Evolutionary conservation across 192 early-diverging fungal species (phyloP).

Genomic region (Coemansia sp.): DNA sequence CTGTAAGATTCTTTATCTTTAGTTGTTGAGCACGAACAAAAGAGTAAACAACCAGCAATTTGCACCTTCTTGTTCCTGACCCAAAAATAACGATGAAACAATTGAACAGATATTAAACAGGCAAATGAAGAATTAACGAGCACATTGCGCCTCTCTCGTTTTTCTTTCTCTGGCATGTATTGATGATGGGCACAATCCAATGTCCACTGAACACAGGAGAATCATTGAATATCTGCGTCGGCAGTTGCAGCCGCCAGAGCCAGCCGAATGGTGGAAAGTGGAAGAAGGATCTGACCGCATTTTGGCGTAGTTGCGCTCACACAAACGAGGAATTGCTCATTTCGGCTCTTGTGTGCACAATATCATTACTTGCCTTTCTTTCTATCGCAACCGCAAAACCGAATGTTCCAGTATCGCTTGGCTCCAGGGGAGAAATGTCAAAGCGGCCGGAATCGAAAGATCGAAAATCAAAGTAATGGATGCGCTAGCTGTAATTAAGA

Average conservation of each 20-base stretch:
- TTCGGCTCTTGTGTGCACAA: neutral
- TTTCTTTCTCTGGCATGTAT: neutral
- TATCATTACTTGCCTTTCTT: neutral
- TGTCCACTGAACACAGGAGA: neutral
- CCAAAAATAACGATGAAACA: neutral
- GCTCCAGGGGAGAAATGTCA: neutral
- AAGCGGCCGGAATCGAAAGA: conserved; percentile 3
- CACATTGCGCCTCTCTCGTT: neutral
- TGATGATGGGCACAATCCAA: no score
- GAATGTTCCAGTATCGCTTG: neutral
- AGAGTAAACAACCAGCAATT: no score
- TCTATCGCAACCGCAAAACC: neutral
- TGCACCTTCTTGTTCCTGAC: neutral
- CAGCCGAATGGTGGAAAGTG: no score
- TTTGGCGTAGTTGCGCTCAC: neutral
- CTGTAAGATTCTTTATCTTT: neutral
- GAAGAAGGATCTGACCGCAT: neutral
- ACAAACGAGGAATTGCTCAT: neutral
- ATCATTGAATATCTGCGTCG: neutral
- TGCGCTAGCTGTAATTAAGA: conserved; percentile 1
- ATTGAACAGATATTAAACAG: conserved; percentile 1
- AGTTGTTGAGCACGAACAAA: no score
- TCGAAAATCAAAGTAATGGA: neutral
- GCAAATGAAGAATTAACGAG: neutral
- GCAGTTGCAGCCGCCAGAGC: neutral